These are phyloP conservation scores for Nemania serpens DNA, from an alignment of 2,329 filamentous ascomycete genomes.

Conservation along the genomic window DNA sequence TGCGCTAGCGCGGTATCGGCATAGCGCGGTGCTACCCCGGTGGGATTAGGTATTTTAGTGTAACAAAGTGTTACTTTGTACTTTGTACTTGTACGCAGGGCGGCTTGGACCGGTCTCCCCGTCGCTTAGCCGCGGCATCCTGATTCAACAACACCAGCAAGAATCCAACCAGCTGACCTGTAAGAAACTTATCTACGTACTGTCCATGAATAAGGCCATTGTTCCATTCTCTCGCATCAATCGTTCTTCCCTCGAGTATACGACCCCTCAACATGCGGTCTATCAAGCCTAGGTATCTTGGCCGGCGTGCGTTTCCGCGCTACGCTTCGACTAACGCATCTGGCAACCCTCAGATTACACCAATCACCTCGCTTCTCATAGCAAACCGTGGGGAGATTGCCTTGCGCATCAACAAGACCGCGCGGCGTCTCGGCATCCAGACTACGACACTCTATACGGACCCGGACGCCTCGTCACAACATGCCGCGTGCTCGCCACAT, in stretches of 20 bases:
- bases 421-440: constrained; percentile 83
- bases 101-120: constrained; percentile 29
- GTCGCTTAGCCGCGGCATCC: constrained; percentile 32
- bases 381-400: constrained; percentile 98
- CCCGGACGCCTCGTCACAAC: constrained; percentile 83
- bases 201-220: constrained; percentile 2
- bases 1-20: too few species aligned
- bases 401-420: constrained; percentile 87
- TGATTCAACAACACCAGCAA: not conserved
- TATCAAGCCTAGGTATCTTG: constrained; percentile 56
- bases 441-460: constrained; percentile 96
- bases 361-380: constrained; percentile 83
- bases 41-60: too few species aligned
- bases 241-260: not conserved
- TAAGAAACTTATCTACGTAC: not conserved
- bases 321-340: constrained; percentile 42
- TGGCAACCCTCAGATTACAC: constrained; percentile 46
- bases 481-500: constrained; percentile 82
- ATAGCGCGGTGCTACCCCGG: too few species aligned
- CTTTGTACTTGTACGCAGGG: too few species aligned
- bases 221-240: not conserved
- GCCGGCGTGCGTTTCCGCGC: constrained; percentile 51
- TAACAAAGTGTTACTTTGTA: too few species aligned
- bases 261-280: constrained; percentile 55
- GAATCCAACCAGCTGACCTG: constrained; percentile 26